Conservation (phyloP, 805 yeast genomes). For the Osmozyma mogii region DNA sequence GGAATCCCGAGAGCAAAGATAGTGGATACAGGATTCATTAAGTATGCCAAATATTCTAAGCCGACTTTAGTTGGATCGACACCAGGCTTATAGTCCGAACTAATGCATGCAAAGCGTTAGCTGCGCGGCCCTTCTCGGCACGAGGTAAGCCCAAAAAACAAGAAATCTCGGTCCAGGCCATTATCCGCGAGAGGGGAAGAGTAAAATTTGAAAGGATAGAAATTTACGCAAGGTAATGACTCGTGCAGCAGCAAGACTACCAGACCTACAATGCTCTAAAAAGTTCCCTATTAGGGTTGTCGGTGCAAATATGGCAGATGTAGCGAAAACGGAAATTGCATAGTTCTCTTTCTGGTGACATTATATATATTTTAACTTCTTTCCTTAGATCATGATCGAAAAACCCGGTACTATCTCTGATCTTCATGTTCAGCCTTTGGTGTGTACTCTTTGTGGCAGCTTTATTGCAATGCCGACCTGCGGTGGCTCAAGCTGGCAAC, state of each 20-base stretch:
- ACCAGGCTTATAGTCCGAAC: not conserved
- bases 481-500: slow-evolving; percentile 5
- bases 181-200: too few relatives aligned
- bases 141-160: not conserved
- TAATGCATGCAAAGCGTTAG: not conserved
- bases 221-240: too few relatives aligned
- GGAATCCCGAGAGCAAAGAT: too few relatives aligned
- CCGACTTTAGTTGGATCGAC: not conserved
- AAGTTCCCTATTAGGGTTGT: too few relatives aligned
- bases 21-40: slow-evolving; percentile 2
- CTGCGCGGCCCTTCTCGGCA: not conserved
- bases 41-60: not conserved
- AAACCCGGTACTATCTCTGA: not conserved
- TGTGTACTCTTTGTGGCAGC: not conserved
- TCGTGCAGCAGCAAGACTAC: too few relatives aligned
- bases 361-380: too few relatives aligned
- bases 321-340: too few relatives aligned
- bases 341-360: too few relatives aligned
- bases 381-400: not conserved
- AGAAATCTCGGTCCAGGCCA: too few relatives aligned
- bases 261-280: too few relatives aligned
- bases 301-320: too few relatives aligned
- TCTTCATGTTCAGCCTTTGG: not conserved
- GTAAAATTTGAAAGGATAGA: too few relatives aligned
- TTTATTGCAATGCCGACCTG: not conserved